These are phyloP conservation scores for Aspergillus persii DNA, from an alignment of 2,329 filamentous ascomycete species.

Conservation along the genomic window DNA sequence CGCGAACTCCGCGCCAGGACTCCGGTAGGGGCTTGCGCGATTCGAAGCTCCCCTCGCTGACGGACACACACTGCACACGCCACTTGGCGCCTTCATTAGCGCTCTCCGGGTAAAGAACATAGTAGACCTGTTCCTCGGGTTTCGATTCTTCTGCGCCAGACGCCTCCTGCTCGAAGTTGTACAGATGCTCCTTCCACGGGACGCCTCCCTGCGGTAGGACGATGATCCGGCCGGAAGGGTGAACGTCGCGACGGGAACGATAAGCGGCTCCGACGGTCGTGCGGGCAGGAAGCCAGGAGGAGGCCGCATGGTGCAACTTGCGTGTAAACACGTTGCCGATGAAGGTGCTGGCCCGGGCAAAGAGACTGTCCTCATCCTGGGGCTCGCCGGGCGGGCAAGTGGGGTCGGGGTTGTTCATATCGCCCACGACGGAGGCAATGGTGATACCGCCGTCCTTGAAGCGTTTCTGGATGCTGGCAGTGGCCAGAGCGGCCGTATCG, in stretches of 20 bases:
- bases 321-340: conserved; percentile 87
- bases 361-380: conserved; percentile 80
- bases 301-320: conserved; percentile 72
- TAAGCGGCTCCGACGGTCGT: conserved; percentile 76
- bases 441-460: conserved; percentile 82
- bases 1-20: conserved; percentile 85
- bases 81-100: conserved; percentile 74
- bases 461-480: conserved; percentile 73
- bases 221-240: conserved; percentile 74
- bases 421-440: conserved; percentile 77
- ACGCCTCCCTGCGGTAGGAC: conserved; percentile 74
- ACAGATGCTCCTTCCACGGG: conserved; percentile 96
- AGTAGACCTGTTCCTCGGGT: conserved; percentile 63
- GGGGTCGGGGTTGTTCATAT: conserved; percentile 68
- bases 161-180: conserved; percentile 70
- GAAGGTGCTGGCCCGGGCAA: conserved; percentile 71
- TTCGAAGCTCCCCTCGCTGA: conserved; percentile 79
- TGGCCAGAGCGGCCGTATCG: conserved; percentile 66
- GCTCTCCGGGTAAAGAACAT: conserved; percentile 89
- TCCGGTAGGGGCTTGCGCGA: conserved; percentile 90
- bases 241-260: conserved; percentile 62
- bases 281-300: conserved; percentile 84
- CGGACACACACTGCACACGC: conserved; percentile 90
- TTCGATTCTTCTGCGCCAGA: conserved; percentile 33
- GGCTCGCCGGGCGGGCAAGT: conserved; percentile 51